Evolutionary conservation across 805 yeast genomes (phyloP), one percentile per base, ranked within the genome.

Genomic region (Komagataella pastoris): DNA sequence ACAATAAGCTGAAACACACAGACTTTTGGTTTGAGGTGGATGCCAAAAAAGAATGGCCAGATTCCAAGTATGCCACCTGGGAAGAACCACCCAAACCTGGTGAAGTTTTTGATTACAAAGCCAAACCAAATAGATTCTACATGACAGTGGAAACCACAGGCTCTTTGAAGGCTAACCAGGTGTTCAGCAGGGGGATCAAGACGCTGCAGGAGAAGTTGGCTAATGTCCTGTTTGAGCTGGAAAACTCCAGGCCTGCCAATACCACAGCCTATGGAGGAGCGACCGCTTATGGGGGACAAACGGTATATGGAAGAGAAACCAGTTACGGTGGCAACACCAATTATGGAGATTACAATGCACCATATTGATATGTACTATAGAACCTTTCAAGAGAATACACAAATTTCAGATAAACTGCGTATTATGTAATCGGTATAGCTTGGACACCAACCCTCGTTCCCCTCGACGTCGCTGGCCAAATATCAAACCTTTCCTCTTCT

Each of bases 1-100:
- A 96, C 95, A 93, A 93, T 69, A 93, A 91, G 69, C 75, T 93
- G 61, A 84, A 86, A 64, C 99, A 93, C 65, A 93, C 99, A 0
- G 96, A 89, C 60, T 87, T 79, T 63, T 93, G 99, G 99, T 88
- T 85, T 65, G 99, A 93, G 69, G 91, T 82, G 55, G 85, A 81
- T 63, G 85, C 87, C 40, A 88, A 80, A 45, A 78, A 74, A 48
- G 99, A 93, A 72, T 93, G 99, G 99, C 99, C 99, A 44, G 76
- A 76, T 56, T 78, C 88, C 46, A 78, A 79, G 57, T 91, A 93
- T 68, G 81, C 95, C 58, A 96, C 88, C 61, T 93, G 91, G 83
- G 99, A 93, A 69, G 99, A 93, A 66, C 87, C 91, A 6, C 97
- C 97, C 24, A 81, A 79, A 59, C 86, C 88, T 19, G 93, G 83